Conservation (phyloP, 352 stramenopile species). For the Pythium aphanidermatum region DNA sequence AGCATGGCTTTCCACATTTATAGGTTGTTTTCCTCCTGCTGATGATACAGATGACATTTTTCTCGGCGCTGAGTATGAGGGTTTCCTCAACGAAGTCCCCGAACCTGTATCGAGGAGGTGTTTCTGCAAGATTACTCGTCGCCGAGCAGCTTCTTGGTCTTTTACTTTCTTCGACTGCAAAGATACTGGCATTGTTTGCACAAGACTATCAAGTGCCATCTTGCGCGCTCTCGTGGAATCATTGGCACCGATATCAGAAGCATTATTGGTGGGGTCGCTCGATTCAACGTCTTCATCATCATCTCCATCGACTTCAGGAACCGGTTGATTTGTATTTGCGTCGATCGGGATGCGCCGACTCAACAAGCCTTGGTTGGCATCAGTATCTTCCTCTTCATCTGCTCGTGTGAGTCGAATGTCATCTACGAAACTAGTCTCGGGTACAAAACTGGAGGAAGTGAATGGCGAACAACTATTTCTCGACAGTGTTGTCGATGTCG, state of each 20-base stretch:
- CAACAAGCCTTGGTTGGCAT: constrained; percentile 11
- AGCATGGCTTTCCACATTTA: constrained; percentile 25
- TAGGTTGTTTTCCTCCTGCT: too few species aligned
- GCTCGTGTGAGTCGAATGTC: not conserved
- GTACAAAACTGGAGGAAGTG: constrained; percentile 19
- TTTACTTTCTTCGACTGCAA: constrained; percentile 25
- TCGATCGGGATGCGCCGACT: not conserved
- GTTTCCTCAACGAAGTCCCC: too few species aligned
- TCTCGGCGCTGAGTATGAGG: constrained; percentile 9
- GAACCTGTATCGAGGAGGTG: too few species aligned
- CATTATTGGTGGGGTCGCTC: too few species aligned
- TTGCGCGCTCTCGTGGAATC: constrained; percentile 26
- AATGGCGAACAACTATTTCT: constrained; percentile 15
- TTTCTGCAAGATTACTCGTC: constrained; percentile 40
- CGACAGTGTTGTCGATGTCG: constrained; percentile 5
- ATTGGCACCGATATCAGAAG: too few species aligned
- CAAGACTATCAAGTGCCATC: constrained; percentile 39
- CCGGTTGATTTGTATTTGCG: not conserved
- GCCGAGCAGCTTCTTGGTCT: constrained; percentile 33
- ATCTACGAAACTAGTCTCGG: constrained; percentile 12
- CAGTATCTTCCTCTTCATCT: constrained; percentile 1
- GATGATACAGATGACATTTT: not conserved
- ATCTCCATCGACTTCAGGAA: constrained; percentile 10
- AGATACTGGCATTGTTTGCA: constrained; percentile 18
- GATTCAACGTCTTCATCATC: constrained; percentile 1